Base-by-base conservation (phyloP, 345 rosid species). In the Bretschneidera sinensis region DNA sequence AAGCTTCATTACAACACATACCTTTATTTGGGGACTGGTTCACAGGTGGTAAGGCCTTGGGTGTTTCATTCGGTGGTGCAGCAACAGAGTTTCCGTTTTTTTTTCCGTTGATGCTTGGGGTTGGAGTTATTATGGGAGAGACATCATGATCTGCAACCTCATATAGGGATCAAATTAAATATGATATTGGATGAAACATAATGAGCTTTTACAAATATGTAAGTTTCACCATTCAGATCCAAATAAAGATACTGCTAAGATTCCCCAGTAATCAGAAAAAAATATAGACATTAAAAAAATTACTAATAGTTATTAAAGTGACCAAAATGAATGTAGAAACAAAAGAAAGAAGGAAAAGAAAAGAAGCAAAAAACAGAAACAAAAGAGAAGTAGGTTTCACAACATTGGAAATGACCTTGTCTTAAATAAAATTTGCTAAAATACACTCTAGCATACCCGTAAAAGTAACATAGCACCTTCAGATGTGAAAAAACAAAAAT, bases 111-210 rank as follows among this genome's bases (percentile, higher is more conserved):
- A 60, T 47, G 59, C 74, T 79, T 10, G 80, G 55, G 5, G 80
- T 70, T 31, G 86, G 87, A 60, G 71, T 35, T 57, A 76, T 70
- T 51, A 80, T 67, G 50, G 83, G 86, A 73, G 81, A 67, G 19
- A 35, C 50, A 70, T 61, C 63, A 67, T 51, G 73, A 65, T 61
- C 91, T 91, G 81, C 63, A 69, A 56, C 62, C 43, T 51, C 63
- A 53, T 57, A n/a, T n/a, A n/a, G n/a, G n/a, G n/a, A n/a, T n/a
- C n/a, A n/a, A n/a, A n/a, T n/a, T n/a, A n/a, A n/a, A n/a, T n/a
- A 39, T 39, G 15, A 39, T 1, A 39, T 39, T 39, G 11, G 15
- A 39, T 39, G 45, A 39, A 39, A 39, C 10, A 9, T 7, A 39
- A 4, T 39, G 11, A 39, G 45, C 15, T 7, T 5, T n/a, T n/a